A percentile compares a stretch with the other conserved stretches of the same genome.
Conservation (phyloP, 331 rosid genomes). For the Dryas integrifolia region DNA sequence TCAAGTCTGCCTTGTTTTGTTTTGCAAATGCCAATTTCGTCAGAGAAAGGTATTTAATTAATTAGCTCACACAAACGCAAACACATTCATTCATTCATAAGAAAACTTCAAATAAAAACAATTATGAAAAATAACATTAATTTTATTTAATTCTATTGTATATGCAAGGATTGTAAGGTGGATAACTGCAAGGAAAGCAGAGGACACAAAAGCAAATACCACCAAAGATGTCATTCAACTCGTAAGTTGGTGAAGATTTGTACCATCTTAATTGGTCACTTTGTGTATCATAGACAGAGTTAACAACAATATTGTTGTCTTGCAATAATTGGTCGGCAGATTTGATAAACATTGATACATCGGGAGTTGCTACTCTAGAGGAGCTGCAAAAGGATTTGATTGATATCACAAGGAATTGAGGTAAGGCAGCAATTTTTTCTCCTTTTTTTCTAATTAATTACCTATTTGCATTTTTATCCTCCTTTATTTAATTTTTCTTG, state of each 20-base stretch:
- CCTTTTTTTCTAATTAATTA: neutral
- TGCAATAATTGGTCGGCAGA: slow-evolving; percentile 23
- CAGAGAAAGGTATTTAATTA: slow-evolving; percentile 50
- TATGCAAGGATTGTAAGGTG: slow-evolving; percentile 52
- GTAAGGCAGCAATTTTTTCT: slow-evolving; percentile 18
- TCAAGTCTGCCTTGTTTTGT: slow-evolving; percentile 71
- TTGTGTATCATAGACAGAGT: too few species aligned
- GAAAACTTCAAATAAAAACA: too few species aligned
- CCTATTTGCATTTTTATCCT: neutral
- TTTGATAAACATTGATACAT: slow-evolving; percentile 63
- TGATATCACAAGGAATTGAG: slow-evolving; percentile 52
- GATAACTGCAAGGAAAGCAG: slow-evolving; percentile 37
- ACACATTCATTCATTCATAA: too few species aligned
- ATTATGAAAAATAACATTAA: neutral
- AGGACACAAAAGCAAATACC: slow-evolving; percentile 34
- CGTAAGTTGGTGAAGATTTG: slow-evolving; percentile 22
- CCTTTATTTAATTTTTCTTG: neutral
- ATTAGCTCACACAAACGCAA: too few species aligned
- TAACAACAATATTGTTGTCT: neutral
- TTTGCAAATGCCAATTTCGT: slow-evolving; percentile 77
- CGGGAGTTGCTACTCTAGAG: slow-evolving; percentile 58
- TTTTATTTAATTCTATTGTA: neutral
- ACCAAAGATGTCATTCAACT: slow-evolving; percentile 32
- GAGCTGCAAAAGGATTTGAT: slow-evolving; percentile 50
- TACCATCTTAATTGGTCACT: too few species aligned